Evolutionary conservation across 805 yeast genomes (phyloP).

Genomic region (Myxozyma sirexii): DNA sequence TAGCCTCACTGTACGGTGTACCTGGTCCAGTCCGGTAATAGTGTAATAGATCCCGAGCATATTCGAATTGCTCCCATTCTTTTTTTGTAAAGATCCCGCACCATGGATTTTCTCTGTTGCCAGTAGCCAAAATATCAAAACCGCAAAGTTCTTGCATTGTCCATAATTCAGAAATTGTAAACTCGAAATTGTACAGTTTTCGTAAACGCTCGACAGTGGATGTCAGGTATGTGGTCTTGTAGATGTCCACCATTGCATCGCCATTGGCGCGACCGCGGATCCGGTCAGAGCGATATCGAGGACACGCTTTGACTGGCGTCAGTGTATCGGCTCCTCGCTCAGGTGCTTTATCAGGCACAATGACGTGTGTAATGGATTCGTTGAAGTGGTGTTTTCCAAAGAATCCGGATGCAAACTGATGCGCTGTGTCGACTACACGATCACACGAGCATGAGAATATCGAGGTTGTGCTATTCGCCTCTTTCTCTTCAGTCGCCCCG

Average conservation of each 20-base stretch:
- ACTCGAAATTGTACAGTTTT: slow-evolving; percentile 5
- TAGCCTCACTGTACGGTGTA: slow-evolving; percentile 35
- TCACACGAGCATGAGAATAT: slow-evolving; percentile 31
- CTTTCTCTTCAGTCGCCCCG: background rate
- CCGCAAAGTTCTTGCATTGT: slow-evolving; percentile 35
- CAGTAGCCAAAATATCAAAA: slow-evolving; percentile 29
- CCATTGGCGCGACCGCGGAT: slow-evolving; percentile 16
- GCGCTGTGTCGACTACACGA: slow-evolving; percentile 31
- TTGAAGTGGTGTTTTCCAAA: slow-evolving; percentile 11
- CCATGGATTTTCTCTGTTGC: slow-evolving; percentile 20
- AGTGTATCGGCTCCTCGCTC: slow-evolving; percentile 31
- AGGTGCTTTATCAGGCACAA: slow-evolving; percentile 25
- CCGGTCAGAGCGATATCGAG: slow-evolving; percentile 18
- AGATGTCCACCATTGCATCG: background rate
- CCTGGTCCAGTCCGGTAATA: slow-evolving; percentile 40
- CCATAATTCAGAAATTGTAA: slow-evolving; percentile 20
- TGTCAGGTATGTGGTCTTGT: slow-evolving; percentile 10
- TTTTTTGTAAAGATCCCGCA: slow-evolving; percentile 20
- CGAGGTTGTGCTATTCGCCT: slow-evolving; percentile 7
- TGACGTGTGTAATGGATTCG: slow-evolving; percentile 14
- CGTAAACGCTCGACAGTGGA: slow-evolving; percentile 18
- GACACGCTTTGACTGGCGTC: slow-evolving; percentile 31
- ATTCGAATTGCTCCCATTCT: slow-evolving; percentile 33
- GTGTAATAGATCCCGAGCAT: slow-evolving; percentile 31
- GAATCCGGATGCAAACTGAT: slow-evolving; percentile 28